Conservation (phyloP, 73 alveolate genomes). For the Breviolum minutum region DNA sequence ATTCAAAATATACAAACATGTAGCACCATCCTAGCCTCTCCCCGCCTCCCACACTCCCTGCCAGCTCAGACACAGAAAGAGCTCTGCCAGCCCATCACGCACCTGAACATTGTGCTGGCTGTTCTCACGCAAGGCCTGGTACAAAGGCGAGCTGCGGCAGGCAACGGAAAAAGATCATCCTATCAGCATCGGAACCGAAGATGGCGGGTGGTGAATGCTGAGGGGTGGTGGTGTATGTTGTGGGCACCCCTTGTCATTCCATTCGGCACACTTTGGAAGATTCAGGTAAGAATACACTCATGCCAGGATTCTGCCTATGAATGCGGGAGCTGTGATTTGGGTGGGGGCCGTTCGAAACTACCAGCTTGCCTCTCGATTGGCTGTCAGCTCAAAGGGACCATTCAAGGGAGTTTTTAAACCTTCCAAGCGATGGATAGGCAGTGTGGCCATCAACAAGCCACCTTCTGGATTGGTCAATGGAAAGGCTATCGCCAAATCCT, state of each 20-base stretch:
- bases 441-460: constrained; percentile 23
- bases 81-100: constrained; percentile 76
- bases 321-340: no score
- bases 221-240: no score
- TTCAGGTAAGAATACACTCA: no score
- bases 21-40: not conserved
- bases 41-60: not conserved
- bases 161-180: no score
- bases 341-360: no score
- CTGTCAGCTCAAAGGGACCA: constrained; percentile 61
- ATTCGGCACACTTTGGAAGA: no score
- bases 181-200: no score
- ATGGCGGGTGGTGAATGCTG: no score
- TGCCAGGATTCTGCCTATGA: no score
- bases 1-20: not conserved
- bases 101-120: constrained; percentile 45
- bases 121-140: constrained; percentile 38
- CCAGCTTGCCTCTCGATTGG: constrained; percentile 43
- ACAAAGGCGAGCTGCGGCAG: no score
- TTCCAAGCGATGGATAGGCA: constrained; percentile 33
- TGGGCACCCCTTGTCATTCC: no score
- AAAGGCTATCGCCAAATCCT: constrained; percentile 8
- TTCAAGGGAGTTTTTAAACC: constrained; percentile 76
- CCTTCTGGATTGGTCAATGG: not conserved
- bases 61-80: not conserved